Evolutionary conservation across 768 basidiomycete species (phyloP).

Genomic region (Tulasnella sp.): DNA sequence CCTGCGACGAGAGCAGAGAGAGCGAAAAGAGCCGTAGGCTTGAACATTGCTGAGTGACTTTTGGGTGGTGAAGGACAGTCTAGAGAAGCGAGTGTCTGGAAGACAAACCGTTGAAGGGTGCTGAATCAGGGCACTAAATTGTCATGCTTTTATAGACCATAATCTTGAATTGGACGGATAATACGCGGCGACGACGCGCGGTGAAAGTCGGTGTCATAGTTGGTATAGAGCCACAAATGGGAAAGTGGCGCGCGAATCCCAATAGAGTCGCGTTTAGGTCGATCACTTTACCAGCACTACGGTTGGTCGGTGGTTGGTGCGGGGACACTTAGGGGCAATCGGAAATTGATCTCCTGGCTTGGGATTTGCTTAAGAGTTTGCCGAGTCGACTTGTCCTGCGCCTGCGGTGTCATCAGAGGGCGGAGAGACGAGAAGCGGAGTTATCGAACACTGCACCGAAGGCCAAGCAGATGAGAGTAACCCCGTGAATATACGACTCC

Average conservation of each 20-base stretch:
- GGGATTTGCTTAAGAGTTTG: background rate
- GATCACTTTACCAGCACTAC: background rate
- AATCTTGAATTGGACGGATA: background rate
- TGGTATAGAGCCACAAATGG: background rate
- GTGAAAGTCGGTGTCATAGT: background rate
- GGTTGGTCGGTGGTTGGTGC: background rate
- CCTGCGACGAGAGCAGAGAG: constrained; percentile 28
- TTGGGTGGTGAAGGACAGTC: background rate
- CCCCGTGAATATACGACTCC: background rate
- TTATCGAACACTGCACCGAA: background rate
- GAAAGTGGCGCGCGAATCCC: background rate
- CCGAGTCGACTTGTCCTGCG: background rate
- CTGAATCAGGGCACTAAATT: background rate
- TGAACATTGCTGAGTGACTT: background rate
- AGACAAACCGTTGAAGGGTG: background rate
- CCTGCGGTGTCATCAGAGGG: background rate
- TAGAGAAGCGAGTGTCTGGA: background rate
- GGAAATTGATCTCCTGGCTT: background rate
- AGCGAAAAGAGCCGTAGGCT: constrained; percentile 11
- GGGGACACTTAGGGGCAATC: background rate
- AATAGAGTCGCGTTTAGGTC: background rate
- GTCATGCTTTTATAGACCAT: background rate
- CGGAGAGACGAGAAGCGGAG: background rate
- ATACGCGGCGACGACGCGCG: background rate
- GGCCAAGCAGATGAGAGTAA: background rate